A percentile compares a stretch with the other conserved stretches of the same genome.
Evolutionary conservation across 179 eudicot species (phyloP).

Genomic region (Beta lomatogona): DNA sequence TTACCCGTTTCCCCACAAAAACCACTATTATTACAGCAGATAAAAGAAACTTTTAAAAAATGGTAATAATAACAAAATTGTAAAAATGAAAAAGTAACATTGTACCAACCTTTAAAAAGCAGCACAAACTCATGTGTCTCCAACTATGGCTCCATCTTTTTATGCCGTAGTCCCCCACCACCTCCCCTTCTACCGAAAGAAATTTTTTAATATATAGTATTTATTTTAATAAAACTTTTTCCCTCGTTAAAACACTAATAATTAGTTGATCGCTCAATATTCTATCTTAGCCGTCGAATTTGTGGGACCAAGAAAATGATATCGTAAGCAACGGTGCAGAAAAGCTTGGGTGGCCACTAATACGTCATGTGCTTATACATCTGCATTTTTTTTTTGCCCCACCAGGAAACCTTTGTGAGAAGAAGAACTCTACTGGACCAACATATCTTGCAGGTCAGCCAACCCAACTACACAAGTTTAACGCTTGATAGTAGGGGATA

Average conservation of each 20-base stretch:
- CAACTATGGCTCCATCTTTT: slow-evolving; percentile 78
- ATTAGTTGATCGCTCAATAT: slow-evolving; percentile 3
- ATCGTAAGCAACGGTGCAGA: slow-evolving; percentile 21
- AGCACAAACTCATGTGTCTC: slow-evolving; percentile 66
- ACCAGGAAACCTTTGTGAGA: no score
- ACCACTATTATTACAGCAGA: slow-evolving; percentile 13
- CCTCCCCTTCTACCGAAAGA: not conserved
- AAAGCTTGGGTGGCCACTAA: not conserved
- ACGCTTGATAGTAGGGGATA: no score
- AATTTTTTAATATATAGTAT: not conserved
- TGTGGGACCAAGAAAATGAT: not conserved
- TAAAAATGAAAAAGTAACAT: slow-evolving; percentile 20
- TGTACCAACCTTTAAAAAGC: slow-evolving; percentile 39
- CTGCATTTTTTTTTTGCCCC: no score
- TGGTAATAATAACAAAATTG: not conserved
- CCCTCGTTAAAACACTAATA: not conserved
- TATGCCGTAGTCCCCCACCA: slow-evolving; percentile 40
- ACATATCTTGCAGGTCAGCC: no score
- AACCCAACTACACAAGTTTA: no score
- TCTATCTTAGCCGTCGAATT: slow-evolving; percentile 22
- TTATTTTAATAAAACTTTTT: not conserved
- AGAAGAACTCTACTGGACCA: no score
- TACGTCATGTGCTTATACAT: slow-evolving; percentile 19
- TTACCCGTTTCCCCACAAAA: slow-evolving; percentile 28
- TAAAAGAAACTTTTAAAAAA: not conserved